These are phyloP conservation scores for Nicotiana tabacum DNA, from an alignment of 257 asterid species.

Conservation along the genomic window DNA sequence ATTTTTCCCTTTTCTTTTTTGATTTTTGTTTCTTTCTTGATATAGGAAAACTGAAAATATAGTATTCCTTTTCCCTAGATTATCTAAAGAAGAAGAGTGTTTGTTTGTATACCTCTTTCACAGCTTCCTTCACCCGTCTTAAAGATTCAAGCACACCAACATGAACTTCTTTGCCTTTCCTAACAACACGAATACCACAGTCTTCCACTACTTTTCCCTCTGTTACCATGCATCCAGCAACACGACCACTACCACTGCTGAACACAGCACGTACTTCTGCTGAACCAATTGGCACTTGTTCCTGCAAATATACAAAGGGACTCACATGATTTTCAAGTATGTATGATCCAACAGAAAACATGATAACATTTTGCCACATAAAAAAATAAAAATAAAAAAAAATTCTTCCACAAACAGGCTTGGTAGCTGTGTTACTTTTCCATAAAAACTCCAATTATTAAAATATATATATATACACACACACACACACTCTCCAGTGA, in stretches of 20 bases:
- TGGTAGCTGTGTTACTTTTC: neutral
- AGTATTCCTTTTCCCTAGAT: neutral
- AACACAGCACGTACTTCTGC: slow-evolving; percentile 94
- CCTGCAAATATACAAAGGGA: slow-evolving; percentile 39
- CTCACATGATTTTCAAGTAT: neutral
- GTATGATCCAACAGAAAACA: neutral
- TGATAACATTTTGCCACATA: neutral
- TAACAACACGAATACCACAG: slow-evolving; percentile 75
- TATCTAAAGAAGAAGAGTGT: neutral
- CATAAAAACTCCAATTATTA: neutral
- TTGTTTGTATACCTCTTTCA: slow-evolving; percentile 69
- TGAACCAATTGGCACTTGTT: slow-evolving; percentile 76
- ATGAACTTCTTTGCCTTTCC: slow-evolving; percentile 72
- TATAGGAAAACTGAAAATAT: neutral
- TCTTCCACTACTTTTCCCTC: slow-evolving; percentile 87
- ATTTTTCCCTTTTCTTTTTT: neutral
- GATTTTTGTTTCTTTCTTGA: neutral
- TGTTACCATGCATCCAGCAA: slow-evolving; percentile 94
- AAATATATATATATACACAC: neutral
- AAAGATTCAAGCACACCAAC: slow-evolving; percentile 78
- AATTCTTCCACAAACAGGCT: neutral
- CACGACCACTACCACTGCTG: slow-evolving; percentile 96
- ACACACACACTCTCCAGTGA: neutral
- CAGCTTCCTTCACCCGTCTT: slow-evolving; percentile 81
- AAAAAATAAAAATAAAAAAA: neutral